These are phyloP conservation scores for Pestalotiopsis sp. DNA, from an alignment of 2,329 filamentous ascomycete species.

Conservation along the genomic window DNA sequence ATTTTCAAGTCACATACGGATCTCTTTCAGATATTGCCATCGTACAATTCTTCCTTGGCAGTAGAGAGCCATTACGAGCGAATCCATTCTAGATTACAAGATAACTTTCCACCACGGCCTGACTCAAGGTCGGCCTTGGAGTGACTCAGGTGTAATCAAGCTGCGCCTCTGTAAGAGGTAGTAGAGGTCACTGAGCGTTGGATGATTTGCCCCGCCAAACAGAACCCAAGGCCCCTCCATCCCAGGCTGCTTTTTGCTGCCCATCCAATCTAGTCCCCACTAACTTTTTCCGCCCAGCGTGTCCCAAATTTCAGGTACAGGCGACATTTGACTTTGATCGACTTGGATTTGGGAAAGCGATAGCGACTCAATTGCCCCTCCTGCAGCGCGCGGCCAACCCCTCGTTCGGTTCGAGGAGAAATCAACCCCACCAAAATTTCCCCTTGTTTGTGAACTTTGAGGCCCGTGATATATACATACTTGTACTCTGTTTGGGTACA, in stretches of 20 bases:
- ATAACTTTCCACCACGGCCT: not conserved
- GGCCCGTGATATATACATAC: not conserved
- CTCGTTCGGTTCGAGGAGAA: not conserved
- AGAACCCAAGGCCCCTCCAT: not conserved
- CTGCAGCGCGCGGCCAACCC: not conserved
- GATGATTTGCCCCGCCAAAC: constrained; percentile 2
- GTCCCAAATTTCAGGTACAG: not conserved
- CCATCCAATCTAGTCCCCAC: not conserved
- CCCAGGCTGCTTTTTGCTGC: not conserved
- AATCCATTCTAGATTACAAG: not conserved
- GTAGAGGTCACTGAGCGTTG: not conserved
- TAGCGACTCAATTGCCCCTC: not conserved
- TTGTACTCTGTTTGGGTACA: not conserved
- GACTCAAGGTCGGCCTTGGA: not conserved
- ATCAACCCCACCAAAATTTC: constrained; percentile 4
- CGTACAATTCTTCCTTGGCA: no score
- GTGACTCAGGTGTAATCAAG: not conserved
- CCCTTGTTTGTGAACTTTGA: constrained; percentile 1
- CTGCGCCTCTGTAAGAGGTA: not conserved
- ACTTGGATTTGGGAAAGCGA: not conserved
- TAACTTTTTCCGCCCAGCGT: not conserved
- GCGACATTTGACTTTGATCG: not conserved
- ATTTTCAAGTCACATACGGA: no score
- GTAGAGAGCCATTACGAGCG: not conserved
- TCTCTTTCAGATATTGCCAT: no score